Conservation (phyloP, 2,329 filamentous ascomycete species). For the Cladosporium sp. region DNA sequence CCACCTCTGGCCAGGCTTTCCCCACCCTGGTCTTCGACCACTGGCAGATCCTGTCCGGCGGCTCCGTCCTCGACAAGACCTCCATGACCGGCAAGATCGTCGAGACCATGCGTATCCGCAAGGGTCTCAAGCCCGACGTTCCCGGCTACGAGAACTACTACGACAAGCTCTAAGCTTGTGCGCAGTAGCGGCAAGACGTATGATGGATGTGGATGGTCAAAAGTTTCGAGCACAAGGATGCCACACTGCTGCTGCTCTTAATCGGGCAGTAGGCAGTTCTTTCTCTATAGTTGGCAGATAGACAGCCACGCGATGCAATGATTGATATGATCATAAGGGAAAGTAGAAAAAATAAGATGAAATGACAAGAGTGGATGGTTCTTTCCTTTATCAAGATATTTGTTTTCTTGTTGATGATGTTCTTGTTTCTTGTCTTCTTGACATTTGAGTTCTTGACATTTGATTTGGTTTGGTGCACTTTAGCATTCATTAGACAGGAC, state of each 20-base stretch:
- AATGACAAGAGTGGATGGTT: conserved; percentile 12
- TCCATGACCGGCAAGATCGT: conserved; percentile 81
- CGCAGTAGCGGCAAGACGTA: neutral
- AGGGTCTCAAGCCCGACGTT: conserved; percentile 97
- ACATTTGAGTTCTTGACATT: neutral
- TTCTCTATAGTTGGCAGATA: conserved; percentile 14
- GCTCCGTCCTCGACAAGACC: conserved; percentile 77
- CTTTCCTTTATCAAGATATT: conserved; percentile 1
- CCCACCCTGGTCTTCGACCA: conserved; percentile 98
- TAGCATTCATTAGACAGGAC: too few relatives aligned
- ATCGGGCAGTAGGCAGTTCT: neutral
- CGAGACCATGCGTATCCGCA: conserved; percentile 91
- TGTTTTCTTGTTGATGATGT: too few relatives aligned
- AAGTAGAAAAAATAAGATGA: conserved; percentile 10
- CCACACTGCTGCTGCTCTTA: conserved; percentile 8
- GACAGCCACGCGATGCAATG: conserved; percentile 13
- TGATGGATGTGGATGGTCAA: conserved; percentile 3
- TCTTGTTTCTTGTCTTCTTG: too few relatives aligned
- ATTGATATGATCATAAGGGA: conserved; percentile 12
- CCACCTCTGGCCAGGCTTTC: conserved; percentile 97
- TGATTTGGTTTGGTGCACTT: neutral
- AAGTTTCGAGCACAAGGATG: conserved; percentile 13
- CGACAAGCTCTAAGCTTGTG: conserved; percentile 31
- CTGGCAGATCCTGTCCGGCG: conserved; percentile 94
- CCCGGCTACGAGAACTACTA: conserved; percentile 78